These are phyloP conservation scores for Debaryomyces hansenii DNA, from an alignment of 805 yeast genomes.

Conservation along the genomic window DNA sequence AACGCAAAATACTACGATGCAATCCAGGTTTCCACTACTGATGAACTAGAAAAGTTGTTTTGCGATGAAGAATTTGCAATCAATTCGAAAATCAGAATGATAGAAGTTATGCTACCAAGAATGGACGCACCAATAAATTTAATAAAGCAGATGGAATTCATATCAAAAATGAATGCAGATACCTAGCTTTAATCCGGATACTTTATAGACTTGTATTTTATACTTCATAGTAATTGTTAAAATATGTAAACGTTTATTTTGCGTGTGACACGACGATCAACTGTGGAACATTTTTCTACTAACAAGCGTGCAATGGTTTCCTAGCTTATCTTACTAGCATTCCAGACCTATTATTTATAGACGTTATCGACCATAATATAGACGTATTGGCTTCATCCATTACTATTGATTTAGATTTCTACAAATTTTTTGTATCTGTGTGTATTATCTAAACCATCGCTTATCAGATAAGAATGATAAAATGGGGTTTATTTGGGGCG, in stretches of 20 bases:
- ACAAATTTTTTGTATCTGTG: no score
- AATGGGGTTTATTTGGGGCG: neutral
- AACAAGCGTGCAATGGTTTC: neutral
- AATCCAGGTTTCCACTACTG: constrained; percentile 48
- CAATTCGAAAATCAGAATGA: constrained; percentile 56
- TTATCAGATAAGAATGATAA: neutral
- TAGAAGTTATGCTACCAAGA: constrained; percentile 62
- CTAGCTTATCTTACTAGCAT: neutral
- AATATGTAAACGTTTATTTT: neutral
- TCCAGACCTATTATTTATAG: no score
- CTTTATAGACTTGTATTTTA: neutral
- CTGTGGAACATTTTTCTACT: neutral
- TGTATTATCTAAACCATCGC: neutral
- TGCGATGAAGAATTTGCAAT: constrained; percentile 45
- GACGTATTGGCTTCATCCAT: no score
- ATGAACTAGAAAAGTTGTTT: constrained; percentile 52
- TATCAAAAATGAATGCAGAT: neutral
- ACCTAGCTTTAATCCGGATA: neutral
- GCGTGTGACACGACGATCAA: neutral
- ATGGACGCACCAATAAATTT: constrained; percentile 68
- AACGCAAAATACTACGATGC: constrained; percentile 56
- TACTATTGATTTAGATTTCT: no score
- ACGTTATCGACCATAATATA: no score
- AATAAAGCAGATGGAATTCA: constrained; percentile 13
- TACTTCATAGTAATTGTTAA: neutral